phyloP scores from a whole-genome alignment of 345 rosid genomes.

The Cardiospermum halicacabum region DNA sequence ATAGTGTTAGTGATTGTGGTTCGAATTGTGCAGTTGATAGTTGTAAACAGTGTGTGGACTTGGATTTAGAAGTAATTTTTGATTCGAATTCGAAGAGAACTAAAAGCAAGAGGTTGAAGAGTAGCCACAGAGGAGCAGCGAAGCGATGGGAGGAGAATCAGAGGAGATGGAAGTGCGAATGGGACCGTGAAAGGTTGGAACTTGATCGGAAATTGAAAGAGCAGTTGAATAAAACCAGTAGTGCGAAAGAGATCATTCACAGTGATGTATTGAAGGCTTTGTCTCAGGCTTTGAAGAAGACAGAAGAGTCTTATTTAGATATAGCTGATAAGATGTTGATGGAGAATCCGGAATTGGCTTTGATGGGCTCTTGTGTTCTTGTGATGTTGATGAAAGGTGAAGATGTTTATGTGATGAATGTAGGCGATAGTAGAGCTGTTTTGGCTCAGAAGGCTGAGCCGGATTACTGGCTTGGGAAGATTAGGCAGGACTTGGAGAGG shows the following conservation, averaged over 20 bases:
- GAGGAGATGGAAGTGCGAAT: slow-evolving; percentile 68
- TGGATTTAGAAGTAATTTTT: slow-evolving; percentile 26
- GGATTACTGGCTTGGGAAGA: slow-evolving; percentile 65
- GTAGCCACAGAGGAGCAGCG: slow-evolving; percentile 31
- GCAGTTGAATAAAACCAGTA: slow-evolving; percentile 30
- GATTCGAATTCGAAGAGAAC: slow-evolving; percentile 28
- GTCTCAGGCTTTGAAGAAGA: slow-evolving; percentile 70
- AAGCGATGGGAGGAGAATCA: slow-evolving; percentile 69
- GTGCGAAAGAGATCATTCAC: slow-evolving; percentile 41
- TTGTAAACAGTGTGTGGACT: slow-evolving; percentile 31
- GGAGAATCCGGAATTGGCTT: slow-evolving; percentile 90
- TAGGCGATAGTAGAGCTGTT: slow-evolving; percentile 92
- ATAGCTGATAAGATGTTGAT: slow-evolving; percentile 74
- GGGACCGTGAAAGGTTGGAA: slow-evolving; percentile 65
- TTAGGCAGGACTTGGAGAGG: slow-evolving; percentile 73
- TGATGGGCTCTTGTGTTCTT: slow-evolving; percentile 96
- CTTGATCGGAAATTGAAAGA: slow-evolving; percentile 67
- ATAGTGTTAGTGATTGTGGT: too few species aligned
- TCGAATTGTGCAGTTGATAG: slow-evolving; percentile 19
- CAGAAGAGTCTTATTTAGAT: slow-evolving; percentile 84
- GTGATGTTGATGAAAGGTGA: slow-evolving; percentile 96
- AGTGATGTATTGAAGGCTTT: slow-evolving; percentile 73
- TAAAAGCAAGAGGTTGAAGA: slow-evolving; percentile 30
- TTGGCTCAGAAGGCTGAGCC: slow-evolving; percentile 70
- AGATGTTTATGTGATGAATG: slow-evolving; percentile 91